Evolutionary conservation across 225 moss, liverwort and hornwort genomes (phyloP).

Genomic region (Anthoceros angustus): DNA sequence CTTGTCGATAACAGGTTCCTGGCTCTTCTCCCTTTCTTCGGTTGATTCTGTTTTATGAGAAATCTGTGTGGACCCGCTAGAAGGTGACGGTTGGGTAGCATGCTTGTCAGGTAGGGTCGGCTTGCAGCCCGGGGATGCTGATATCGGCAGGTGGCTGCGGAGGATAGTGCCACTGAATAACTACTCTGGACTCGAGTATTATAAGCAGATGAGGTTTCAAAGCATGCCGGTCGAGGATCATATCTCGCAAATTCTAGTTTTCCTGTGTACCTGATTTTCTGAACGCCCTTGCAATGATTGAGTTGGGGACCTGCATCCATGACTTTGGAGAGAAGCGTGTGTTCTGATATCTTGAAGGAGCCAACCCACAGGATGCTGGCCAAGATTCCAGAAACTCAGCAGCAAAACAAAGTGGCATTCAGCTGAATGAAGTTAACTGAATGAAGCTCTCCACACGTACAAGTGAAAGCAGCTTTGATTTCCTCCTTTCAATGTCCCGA

Average conservation of each 20-base stretch:
- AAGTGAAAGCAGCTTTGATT: too few relatives aligned
- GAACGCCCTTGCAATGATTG: constrained; percentile 41
- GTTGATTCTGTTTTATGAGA: not conserved
- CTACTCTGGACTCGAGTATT: too few relatives aligned
- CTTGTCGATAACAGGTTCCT: constrained; percentile 78
- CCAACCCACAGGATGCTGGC: constrained; percentile 38
- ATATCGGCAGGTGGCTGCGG: constrained; percentile 87
- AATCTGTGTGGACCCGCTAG: not conserved
- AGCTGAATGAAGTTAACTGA: too few relatives aligned
- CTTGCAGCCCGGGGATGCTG: constrained; percentile 73
- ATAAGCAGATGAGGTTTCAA: too few relatives aligned
- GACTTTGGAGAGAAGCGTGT: constrained; percentile 73
- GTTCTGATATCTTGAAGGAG: constrained; percentile 72
- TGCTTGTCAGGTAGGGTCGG: constrained; percentile 38
- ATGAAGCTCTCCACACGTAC: too few relatives aligned
- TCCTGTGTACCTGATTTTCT: constrained; percentile 10
- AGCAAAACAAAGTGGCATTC: not conserved
- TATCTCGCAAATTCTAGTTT: too few relatives aligned
- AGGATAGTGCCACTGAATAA: constrained; percentile 76
- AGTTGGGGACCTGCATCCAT: constrained; percentile 81
- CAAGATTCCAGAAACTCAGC: not conserved
- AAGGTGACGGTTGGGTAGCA: not conserved
- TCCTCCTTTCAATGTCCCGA: too few relatives aligned
- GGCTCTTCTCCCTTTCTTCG: constrained; percentile 7
- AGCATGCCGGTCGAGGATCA: too few relatives aligned